phyloP scores from a whole-genome alignment of 1,284 basidiomycete species.

The Irpex sp. region DNA sequence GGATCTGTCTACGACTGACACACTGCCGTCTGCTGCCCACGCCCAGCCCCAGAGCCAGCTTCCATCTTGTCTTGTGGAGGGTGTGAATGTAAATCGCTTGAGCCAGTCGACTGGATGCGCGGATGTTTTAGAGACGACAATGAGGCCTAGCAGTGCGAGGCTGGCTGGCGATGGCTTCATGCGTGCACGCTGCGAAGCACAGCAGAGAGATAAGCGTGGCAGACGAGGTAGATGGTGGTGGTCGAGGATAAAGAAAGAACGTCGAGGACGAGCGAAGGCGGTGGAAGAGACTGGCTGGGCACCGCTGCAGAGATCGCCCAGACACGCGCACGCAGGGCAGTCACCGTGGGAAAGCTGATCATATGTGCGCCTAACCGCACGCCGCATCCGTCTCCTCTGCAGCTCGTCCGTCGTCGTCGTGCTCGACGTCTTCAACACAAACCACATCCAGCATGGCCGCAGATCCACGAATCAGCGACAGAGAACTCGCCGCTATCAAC shows the following conservation, averaged over 20 bases:
- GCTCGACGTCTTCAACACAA: slow-evolving; percentile 5
- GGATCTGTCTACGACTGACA: slow-evolving; percentile 71
- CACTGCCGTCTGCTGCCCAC: slow-evolving; percentile 75
- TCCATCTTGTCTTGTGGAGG: slow-evolving; percentile 8
- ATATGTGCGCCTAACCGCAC: slow-evolving; percentile 8
- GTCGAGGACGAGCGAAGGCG: background rate
- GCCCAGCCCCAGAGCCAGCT: slow-evolving; percentile 43
- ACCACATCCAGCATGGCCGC: slow-evolving; percentile 31
- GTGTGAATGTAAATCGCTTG: slow-evolving; percentile 5
- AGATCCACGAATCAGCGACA: slow-evolving; percentile 65
- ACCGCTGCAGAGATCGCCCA: background rate
- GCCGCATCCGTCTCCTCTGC: background rate
- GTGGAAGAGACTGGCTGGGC: background rate
- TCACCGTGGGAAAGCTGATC: slow-evolving; percentile 8
- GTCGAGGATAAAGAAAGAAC: background rate
- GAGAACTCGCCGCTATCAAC: slow-evolving; percentile 79
- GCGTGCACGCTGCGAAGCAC: background rate
- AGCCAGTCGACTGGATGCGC: slow-evolving; percentile 9
- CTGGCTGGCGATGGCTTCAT: background rate
- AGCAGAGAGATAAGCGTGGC: background rate
- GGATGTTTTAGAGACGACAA: background rate
- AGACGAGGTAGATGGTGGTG: background rate
- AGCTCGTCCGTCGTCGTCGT: slow-evolving; percentile 1
- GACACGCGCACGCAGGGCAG: background rate
- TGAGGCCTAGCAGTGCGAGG: background rate